phyloP scores from a whole-genome alignment of 495 filamentous ascomycete species.

The Immersiella caudata region DNA sequence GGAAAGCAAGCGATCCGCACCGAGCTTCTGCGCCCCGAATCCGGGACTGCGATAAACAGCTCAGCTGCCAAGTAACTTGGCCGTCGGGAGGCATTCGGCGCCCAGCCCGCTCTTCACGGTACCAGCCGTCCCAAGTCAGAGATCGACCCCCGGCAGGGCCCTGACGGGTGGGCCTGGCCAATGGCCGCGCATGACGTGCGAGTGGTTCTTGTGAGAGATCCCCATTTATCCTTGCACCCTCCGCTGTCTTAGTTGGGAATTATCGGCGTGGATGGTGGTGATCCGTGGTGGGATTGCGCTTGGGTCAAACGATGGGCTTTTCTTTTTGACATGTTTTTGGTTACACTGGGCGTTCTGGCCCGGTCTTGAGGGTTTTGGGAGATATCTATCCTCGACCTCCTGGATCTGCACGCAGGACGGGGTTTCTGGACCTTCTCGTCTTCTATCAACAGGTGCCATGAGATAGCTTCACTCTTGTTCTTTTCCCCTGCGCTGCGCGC shows the following conservation, averaged over 20 bases:
- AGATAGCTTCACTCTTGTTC: neutral
- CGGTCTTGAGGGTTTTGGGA: neutral
- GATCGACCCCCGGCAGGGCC: neutral
- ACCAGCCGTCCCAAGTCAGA: neutral
- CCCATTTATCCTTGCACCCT: constrained; percentile 22
- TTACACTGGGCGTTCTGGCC: neutral
- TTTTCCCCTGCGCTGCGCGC: constrained; percentile 14
- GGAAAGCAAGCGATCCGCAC: constrained; percentile 4
- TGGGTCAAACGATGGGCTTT: neutral
- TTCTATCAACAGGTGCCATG: neutral
- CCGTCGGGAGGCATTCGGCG: neutral
- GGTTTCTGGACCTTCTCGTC: neutral
- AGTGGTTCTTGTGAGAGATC: constrained; percentile 20
- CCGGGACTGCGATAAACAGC: neutral
- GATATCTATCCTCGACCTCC: neutral
- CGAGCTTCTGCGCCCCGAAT: neutral
- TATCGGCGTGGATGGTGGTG: neutral
- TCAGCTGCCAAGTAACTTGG: neutral
- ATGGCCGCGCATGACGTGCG: neutral
- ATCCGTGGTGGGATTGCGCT: neutral
- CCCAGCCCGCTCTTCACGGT: neutral
- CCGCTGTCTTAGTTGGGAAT: neutral
- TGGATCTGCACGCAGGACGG: neutral
- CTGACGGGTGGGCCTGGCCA: neutral
- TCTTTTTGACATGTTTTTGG: neutral